Base-by-base conservation (phyloP, 257 asterid genomes). In the Petunia secreta region DNA sequence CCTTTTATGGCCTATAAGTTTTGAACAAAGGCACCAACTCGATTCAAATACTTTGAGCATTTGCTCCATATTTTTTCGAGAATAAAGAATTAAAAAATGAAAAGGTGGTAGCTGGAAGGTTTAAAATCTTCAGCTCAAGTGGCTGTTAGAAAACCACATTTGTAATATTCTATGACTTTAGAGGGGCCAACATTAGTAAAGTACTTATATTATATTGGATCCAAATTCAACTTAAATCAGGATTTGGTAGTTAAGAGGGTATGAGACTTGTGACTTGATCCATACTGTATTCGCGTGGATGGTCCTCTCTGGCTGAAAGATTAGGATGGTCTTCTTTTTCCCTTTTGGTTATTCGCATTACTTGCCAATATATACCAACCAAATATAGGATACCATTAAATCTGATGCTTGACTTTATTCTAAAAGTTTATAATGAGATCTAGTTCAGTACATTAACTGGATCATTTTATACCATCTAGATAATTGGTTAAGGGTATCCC, bases 61-160 rank as follows among this genome's bases (percentile, higher is more conserved):
- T 73, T 50, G 10, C 6, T 50, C 62, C 77, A 11, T 73, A 50
- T 34, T 73, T 50, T 44, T 50, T 48, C 48, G 43, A 71, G 44
- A 71, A 71, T 59, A 71, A 48, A 71, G 44, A 25, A 9, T 40
- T 15, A 60, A 58, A 68, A 25, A 71, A 71, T 48, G 6, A 71
- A 48, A 34, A 44, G 62, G 25, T 53, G 4, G 2, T 3, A 6
- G 16, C 77, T 71, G 34, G 77, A 34, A 48, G 48, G 38, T 25
- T 13, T 39, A 39, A 64, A 64, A 13, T 64, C 73, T 38, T 39
- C 73, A 64, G 10, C 34, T 50, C 14, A 69, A 69, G 77, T 69
- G 43, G 43, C 43, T 69, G 57, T 14, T 46, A 25, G 44, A 25
- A 69, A 69, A 16, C 25, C 77, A 34, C 5, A 71, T 71, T 25